These are phyloP conservation scores for Metschnikowia baotianmanensis DNA, from an alignment of 805 yeast genomes.

Conservation along the genomic window DNA sequence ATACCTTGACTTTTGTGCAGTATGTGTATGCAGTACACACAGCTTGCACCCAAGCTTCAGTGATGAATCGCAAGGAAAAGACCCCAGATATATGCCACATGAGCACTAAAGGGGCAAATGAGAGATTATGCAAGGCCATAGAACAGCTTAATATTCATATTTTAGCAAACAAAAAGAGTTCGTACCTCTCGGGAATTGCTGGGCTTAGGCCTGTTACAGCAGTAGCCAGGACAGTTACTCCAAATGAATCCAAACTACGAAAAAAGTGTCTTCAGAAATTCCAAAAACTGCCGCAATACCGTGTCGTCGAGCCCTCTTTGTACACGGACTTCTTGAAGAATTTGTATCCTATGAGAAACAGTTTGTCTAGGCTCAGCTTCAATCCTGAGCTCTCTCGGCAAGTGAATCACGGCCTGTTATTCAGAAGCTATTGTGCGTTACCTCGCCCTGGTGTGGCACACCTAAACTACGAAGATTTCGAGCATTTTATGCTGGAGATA, in stretches of 20 bases:
- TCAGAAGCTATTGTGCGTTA: slow-evolving; percentile 24
- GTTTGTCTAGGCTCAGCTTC: slow-evolving; percentile 7
- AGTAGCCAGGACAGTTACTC: slow-evolving; percentile 1
- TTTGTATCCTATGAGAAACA: slow-evolving; percentile 14
- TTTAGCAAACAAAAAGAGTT: slow-evolving; percentile 4
- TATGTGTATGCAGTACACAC: no score
- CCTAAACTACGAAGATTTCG: slow-evolving; percentile 26
- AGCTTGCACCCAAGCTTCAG: no score
- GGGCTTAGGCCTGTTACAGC: neutral
- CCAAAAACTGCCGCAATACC: slow-evolving; percentile 11
- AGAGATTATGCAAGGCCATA: slow-evolving; percentile 2
- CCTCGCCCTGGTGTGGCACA: slow-evolving; percentile 27
- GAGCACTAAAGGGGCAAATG: neutral
- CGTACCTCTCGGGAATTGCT: slow-evolving; percentile 10
- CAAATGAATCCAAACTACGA: slow-evolving; percentile 10
- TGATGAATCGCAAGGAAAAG: no score
- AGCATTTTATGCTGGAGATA: slow-evolving; percentile 27
- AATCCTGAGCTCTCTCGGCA: slow-evolving; percentile 5
- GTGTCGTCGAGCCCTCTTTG: slow-evolving; percentile 6
- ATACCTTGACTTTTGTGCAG: no score
- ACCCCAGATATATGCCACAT: no score
- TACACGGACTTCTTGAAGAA: slow-evolving; percentile 7
- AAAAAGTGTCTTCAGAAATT: slow-evolving; percentile 7
- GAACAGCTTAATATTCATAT: slow-evolving; percentile 9
- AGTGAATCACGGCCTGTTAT: slow-evolving; percentile 28